Percentiles rank a stretch among this genome's conserved stretches.
These are phyloP conservation scores for Backusella australiensis DNA, from an alignment of 192 early-diverging fungal genomes.

Conservation along the genomic window DNA sequence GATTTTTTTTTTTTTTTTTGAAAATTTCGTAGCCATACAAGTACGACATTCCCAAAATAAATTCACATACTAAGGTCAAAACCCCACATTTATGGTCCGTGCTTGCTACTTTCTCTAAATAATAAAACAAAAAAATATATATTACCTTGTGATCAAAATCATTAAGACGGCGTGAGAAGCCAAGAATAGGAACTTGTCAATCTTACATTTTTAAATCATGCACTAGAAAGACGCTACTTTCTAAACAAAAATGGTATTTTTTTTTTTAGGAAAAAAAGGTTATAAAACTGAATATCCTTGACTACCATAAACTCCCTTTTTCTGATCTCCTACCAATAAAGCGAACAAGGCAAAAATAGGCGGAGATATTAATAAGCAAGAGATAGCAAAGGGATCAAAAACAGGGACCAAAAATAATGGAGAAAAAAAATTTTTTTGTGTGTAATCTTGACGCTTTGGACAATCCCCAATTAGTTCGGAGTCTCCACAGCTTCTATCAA, in stretches of 20 bases:
- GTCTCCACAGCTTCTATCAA: conserved; percentile 2
- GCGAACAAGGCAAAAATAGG: neutral
- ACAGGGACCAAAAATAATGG: neutral
- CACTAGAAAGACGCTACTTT: neutral
- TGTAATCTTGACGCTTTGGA: neutral
- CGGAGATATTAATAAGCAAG: conserved; percentile 3
- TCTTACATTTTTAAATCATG: neutral
- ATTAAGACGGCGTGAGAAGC: neutral
- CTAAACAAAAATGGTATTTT: neutral
- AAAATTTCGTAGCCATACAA: neutral
- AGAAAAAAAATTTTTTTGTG: neutral
- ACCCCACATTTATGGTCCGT: conserved; percentile 8
- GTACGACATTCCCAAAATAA: neutral
- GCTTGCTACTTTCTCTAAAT: neutral
- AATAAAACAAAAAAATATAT: neutral
- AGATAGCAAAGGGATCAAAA: neutral
- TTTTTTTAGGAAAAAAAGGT: neutral
- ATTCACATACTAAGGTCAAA: neutral
- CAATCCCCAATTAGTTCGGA: conserved; percentile 1
- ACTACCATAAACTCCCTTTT: neutral
- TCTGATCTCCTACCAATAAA: neutral
- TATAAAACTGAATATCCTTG: neutral
- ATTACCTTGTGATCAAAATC: neutral
- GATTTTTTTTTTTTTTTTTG: neutral
- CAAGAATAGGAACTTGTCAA: neutral